Base-by-base conservation (phyloP, 2,329 filamentous ascomycete species). In the Stromatinia cepivora region DNA sequence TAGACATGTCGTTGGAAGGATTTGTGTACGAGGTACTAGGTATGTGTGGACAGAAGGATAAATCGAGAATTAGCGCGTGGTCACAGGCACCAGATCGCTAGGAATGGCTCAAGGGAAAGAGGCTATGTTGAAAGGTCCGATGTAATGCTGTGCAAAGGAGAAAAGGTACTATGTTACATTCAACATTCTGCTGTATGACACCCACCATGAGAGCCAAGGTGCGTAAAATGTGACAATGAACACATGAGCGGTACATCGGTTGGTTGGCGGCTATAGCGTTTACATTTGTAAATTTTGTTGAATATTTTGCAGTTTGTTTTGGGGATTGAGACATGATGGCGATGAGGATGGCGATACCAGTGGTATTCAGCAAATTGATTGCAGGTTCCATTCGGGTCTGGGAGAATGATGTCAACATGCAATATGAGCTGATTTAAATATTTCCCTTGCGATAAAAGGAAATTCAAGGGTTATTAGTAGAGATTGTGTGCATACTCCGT, bases 121-220 rank as follows among this genome's bases (percentile, higher is more conserved):
- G 56, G 59, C 59, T 36, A 36, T 62, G 31, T 62, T 50, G 59
- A 36, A 25, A 25, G 59, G 59, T 36, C 45, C 59, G 59, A 62
- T 62, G 45, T 22, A 13, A 62, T 62, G 59, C 20, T 58, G 56
- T 59, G 25, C n/a, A 36, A 6, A 61, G 42, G 20, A 34, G 42
- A 45, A 6, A 34, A 4, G 58, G 20, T 31, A 48, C n/a, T 15
- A 50, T 48, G 28, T 48, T n/a, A 15, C 45, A 42, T 48, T 62
- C 42, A 62, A 62, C 42, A 28, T 48, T 46, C 20, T 62, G 58
- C n/a, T 48, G 58, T 62, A 61, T 62, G 15, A 62, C 58, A 48
- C 3, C 6, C 8, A 22, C 13, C 34, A n/a, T 48, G 58, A n/a
- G 28, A 61, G 42, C 42, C 58, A 61, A 61, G 58, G 36, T 25